Percentiles rank a stretch among this genome's conserved stretches.
Conservation (phyloP, 257 asterid species). For the Leonotis leonurus region DNA sequence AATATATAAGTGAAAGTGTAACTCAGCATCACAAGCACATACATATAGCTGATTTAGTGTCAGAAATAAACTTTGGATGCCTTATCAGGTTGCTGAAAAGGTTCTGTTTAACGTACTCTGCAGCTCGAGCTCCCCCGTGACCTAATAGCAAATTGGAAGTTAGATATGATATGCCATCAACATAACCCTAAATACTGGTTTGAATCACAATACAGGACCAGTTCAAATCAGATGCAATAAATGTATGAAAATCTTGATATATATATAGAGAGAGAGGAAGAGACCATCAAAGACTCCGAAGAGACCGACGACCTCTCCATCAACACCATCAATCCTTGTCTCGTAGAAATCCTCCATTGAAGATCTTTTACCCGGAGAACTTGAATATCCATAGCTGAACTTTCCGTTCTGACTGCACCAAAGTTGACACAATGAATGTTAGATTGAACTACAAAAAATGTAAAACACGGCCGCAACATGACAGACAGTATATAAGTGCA, state of each 20-base stretch:
- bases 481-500: too few species aligned
- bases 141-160: conserved; percentile 40
- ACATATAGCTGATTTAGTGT: conserved; percentile 92
- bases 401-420: conserved; percentile 76
- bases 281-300: conserved; percentile 96
- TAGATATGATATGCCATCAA: too few species aligned
- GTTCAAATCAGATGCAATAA: neutral
- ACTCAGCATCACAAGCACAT: conserved; percentile 5
- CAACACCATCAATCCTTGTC: conserved; percentile 96
- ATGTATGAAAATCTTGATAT: neutral
- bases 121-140: conserved; percentile 99
- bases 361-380: conserved; percentile 93
- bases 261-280: conserved; percentile 22
- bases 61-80: conserved; percentile 92
- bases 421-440: conserved; percentile 9
- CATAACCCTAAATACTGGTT: too few species aligned
- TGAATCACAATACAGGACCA: neutral
- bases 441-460: neutral
- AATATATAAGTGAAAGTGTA: neutral
- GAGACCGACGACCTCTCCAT: conserved; percentile 92
- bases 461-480: neutral
- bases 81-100: conserved; percentile 89
- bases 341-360: conserved; percentile 99
- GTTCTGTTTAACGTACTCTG: conserved; percentile 86
- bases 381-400: conserved; percentile 97